A percentile compares a stretch with the other conserved stretches of the same genome.
These are phyloP conservation scores for Tephrocybe sp. DNA, from an alignment of 768 basidiomycete species.

Conservation along the genomic window DNA sequence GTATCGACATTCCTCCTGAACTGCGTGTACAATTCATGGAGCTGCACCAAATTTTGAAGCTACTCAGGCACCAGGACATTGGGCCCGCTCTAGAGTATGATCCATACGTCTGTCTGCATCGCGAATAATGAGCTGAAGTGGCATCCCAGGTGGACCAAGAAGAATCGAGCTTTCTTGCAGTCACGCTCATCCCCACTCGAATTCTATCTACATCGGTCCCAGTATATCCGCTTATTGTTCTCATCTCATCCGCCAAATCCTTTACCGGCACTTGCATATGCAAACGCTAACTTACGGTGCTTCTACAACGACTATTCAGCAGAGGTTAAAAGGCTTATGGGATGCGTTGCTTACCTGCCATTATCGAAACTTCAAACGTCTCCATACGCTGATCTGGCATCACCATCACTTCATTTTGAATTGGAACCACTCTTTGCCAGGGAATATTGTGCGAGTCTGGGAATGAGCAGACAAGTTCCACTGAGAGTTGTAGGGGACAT, in stretches of 20 bases:
- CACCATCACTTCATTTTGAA: conserved; percentile 70
- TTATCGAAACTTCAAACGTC: conserved; percentile 62
- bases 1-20: conserved; percentile 51
- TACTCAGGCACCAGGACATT: conserved; percentile 66
- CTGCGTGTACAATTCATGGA: conserved; percentile 61
- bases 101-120: neutral
- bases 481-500: conserved; percentile 90
- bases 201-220: conserved; percentile 88
- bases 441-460: conserved; percentile 85
- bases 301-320: conserved; percentile 61
- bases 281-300: conserved; percentile 58
- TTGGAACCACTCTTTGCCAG: conserved; percentile 82
- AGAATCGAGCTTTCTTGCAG: conserved; percentile 64
- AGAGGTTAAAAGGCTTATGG: conserved; percentile 72
- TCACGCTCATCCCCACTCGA: conserved; percentile 78
- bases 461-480: conserved; percentile 88
- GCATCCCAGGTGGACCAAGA: conserved; percentile 71
- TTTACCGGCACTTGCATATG: conserved; percentile 70
- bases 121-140: conserved; percentile 2
- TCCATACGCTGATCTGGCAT: conserved; percentile 75
- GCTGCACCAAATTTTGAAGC: conserved; percentile 69
- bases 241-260: conserved; percentile 59
- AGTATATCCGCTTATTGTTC: conserved; percentile 80
- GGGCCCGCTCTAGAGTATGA: conserved; percentile 73
- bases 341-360: conserved; percentile 72